phyloP scores from a whole-genome alignment of 2,329 filamentous ascomycete species.

The Dactylonectria estremocensis region DNA sequence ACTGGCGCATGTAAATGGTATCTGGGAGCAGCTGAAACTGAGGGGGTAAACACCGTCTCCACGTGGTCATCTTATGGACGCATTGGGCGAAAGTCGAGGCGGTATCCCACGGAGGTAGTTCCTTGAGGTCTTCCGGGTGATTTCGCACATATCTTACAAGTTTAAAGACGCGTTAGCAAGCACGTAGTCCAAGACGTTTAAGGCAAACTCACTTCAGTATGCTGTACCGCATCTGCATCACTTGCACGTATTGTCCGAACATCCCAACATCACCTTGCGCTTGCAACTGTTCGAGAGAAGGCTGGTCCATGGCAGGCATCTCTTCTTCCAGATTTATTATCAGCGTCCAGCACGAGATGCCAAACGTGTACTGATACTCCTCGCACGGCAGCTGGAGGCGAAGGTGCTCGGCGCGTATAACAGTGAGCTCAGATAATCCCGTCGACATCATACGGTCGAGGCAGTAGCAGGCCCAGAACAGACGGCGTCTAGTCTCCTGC shows the following conservation, averaged over 20 bases:
- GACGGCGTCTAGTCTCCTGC: slow-evolving; percentile 13
- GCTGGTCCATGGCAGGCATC: not conserved
- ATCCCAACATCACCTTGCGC: slow-evolving; percentile 10
- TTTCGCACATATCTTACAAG: slow-evolving; percentile 17
- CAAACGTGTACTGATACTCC: slow-evolving; percentile 15
- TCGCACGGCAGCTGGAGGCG: slow-evolving; percentile 19
- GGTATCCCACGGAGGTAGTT: slow-evolving; percentile 3
- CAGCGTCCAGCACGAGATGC: slow-evolving; percentile 12
- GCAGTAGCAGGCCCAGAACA: slow-evolving; percentile 26
- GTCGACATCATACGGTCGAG: slow-evolving; percentile 27
- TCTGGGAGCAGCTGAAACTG: slow-evolving; percentile 22
- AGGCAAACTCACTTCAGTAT: slow-evolving; percentile 13
- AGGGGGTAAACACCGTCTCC: slow-evolving; percentile 11
- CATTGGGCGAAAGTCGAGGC: slow-evolving; percentile 16
- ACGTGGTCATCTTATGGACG: slow-evolving; percentile 16
- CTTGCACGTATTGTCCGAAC: slow-evolving; percentile 21
- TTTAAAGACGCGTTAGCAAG: not conserved
- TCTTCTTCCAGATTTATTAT: slow-evolving; percentile 11
- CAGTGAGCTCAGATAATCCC: slow-evolving; percentile 1
- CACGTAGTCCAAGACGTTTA: not conserved
- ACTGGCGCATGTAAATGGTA: slow-evolving; percentile 13
- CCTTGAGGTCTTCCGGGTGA: slow-evolving; percentile 6
- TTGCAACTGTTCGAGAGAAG: not conserved
- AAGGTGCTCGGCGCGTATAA: slow-evolving; percentile 15
- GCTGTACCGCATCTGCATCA: slow-evolving; percentile 22